phyloP scores from a whole-genome alignment of 2,329 filamentous ascomycete genomes.

The Arthrinium phaeospermum region DNA sequence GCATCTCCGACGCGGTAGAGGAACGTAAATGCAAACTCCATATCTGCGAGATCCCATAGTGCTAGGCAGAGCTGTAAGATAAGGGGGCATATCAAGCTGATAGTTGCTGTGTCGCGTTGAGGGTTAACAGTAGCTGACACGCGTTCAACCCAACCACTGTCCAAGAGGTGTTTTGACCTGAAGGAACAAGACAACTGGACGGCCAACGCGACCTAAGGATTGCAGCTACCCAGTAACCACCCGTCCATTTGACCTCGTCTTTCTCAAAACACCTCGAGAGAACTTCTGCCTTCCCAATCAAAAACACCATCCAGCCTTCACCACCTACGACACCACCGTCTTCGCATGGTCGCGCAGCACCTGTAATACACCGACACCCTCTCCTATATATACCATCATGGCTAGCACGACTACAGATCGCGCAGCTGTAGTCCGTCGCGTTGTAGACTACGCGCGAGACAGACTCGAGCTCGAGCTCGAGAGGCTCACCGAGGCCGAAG shows the following conservation, averaged over 20 bases:
- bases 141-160: neutral
- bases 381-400: neutral
- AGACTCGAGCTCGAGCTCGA: neutral
- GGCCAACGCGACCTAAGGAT: neutral
- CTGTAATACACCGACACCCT: no score
- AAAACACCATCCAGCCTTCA: neutral
- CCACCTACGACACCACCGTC: neutral
- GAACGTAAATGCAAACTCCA: neutral
- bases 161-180: neutral
- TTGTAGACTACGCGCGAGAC: neutral
- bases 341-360: neutral
- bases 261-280: neutral
- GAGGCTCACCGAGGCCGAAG: neutral
- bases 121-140: neutral
- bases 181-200: neutral
- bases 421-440: neutral
- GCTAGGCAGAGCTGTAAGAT: neutral
- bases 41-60: no score
- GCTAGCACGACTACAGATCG: neutral
- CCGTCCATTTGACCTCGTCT: neutral
- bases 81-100: neutral
- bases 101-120: neutral
- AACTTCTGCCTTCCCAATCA: neutral
- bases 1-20: neutral
- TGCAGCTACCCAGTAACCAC: neutral